Evolutionary conservation across 192 early-diverging fungal species (phyloP).

Genomic region (Backusella parvicylindrica): DNA sequence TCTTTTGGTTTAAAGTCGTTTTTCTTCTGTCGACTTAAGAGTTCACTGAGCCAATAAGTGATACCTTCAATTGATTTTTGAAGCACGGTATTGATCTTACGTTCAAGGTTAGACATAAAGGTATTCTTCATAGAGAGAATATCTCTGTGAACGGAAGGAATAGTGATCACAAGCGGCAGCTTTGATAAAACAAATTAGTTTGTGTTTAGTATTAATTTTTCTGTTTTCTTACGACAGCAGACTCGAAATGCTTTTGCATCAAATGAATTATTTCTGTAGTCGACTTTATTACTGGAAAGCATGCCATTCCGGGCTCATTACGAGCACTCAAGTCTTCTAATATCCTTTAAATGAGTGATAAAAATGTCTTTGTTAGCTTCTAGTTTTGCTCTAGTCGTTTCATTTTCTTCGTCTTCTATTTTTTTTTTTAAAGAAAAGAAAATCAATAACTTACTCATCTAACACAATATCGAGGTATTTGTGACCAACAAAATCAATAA

Average conservation of each 20-base stretch:
- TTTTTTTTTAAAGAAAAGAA: neutral
- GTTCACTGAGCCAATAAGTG: slow-evolving; percentile 62
- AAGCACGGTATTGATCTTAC: slow-evolving; percentile 73
- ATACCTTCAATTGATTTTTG: slow-evolving; percentile 74
- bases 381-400: neutral
- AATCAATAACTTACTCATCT: slow-evolving; percentile 55
- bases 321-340: slow-evolving; percentile 65
- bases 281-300: slow-evolving; percentile 60
- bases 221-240: slow-evolving; percentile 53
- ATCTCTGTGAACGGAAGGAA: slow-evolving; percentile 81
- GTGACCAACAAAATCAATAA: slow-evolving; percentile 77
- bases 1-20: slow-evolving; percentile 92
- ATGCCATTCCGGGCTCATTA: slow-evolving; percentile 61
- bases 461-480: slow-evolving; percentile 82
- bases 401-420: neutral
- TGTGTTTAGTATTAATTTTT: neutral
- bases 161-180: slow-evolving; percentile 61
- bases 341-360: slow-evolving; percentile 38
- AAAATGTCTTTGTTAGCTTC: neutral
- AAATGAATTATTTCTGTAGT: slow-evolving; percentile 71
- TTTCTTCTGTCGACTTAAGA: slow-evolving; percentile 79
- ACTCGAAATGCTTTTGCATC: slow-evolving; percentile 81
- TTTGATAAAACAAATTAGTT: slow-evolving; percentile 28
- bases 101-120: slow-evolving; percentile 80
- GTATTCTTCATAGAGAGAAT: slow-evolving; percentile 85